A percentile compares a stretch with the other conserved stretches of the same genome.
Conservation (phyloP, 2,329 filamentous ascomycete species). For the Aspergillus texensis region DNA sequence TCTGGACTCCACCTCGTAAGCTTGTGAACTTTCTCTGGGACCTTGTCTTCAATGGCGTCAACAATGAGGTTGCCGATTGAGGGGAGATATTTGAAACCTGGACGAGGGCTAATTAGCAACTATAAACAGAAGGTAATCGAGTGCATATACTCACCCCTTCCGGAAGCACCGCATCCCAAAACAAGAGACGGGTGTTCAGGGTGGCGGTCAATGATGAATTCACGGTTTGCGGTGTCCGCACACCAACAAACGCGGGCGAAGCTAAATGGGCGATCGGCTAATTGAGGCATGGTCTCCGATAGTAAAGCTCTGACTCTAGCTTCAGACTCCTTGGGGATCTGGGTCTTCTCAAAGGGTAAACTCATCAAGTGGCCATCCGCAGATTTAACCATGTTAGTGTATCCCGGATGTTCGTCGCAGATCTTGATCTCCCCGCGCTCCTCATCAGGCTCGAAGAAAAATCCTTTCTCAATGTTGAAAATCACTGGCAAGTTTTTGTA, state of each 20-base stretch:
- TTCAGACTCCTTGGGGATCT: conserved; percentile 51
- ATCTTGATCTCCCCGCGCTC: conserved; percentile 40
- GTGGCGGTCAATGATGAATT: conserved; percentile 56
- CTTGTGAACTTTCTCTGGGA: conserved; percentile 45
- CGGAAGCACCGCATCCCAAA: conserved; percentile 54
- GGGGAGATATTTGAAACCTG: conserved; percentile 57
- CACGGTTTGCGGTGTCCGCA: conserved; percentile 57
- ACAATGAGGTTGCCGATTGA: conserved; percentile 53
- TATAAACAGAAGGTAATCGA: background rate
- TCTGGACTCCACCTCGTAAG: conserved; percentile 57
- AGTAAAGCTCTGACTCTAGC: conserved; percentile 52
- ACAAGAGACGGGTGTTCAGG: conserved; percentile 48
- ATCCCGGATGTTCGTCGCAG: conserved; percentile 59
- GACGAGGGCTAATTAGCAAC: conserved; percentile 13
- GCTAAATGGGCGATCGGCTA: conserved; percentile 52
- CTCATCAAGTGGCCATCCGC: conserved; percentile 32
- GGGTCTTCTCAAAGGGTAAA: conserved; percentile 48
- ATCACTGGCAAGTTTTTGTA: conserved; percentile 49
- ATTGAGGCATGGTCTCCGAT: conserved; percentile 55
- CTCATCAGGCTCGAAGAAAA: conserved; percentile 54
- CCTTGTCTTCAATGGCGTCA: conserved; percentile 48
- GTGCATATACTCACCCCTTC: conserved; percentile 25
- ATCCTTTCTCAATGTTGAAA: conserved; percentile 51
- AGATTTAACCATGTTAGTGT: conserved; percentile 49
- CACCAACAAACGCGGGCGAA: conserved; percentile 61